Base-by-base conservation (phyloP, 495 filamentous ascomycete genomes). In the Tuber magnatum region DNA sequence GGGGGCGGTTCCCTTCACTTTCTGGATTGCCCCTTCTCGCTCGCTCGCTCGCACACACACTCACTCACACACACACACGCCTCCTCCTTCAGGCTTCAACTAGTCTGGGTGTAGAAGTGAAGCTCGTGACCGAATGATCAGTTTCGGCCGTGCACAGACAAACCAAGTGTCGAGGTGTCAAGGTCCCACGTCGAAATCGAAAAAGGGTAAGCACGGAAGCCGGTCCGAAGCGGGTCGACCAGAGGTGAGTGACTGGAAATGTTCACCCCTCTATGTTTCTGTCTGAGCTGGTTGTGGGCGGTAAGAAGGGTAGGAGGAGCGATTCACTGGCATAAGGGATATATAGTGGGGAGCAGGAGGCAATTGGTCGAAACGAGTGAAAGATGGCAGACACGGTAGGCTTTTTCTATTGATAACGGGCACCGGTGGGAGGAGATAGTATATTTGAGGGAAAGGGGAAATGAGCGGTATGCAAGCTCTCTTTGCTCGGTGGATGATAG, bases 101-200 rank as follows among this genome's bases (percentile, higher is more conserved):
- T 65, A 65, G 56, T 65, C 28, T 65, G 10, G 35, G 56, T 65
- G 56, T 32, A 65, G 56, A 65, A 65, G 56, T 65, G 56, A 65
- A 65, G 56, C 56, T 65, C 56, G 56, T 65, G 56, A 65, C 56
- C 56, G 56, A 65, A 65, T 65, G 28, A 65, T 65, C 28, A 65
- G 56, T 65, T 35, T 35, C 56, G 56, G 28, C 28, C 28, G 56
- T 65, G 56, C 56, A 35, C 56, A 35, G 28, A 65, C 5, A 65
- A 9, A 1, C 28, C 56, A 65, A 20, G 28, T 65, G 56, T 65
- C 56, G 56, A 65, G 56, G 28, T 35, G 28, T 65, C 56, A 65
- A 35, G 56, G 56, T 65, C 56, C 56, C 56, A 35, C 56, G 56
- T 35, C 35, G 56, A 65, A 35, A 65, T 65, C 28, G 16, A 35